Conservation (phyloP, 805 yeast genomes). For the Zygotorulaspora danielsina region DNA sequence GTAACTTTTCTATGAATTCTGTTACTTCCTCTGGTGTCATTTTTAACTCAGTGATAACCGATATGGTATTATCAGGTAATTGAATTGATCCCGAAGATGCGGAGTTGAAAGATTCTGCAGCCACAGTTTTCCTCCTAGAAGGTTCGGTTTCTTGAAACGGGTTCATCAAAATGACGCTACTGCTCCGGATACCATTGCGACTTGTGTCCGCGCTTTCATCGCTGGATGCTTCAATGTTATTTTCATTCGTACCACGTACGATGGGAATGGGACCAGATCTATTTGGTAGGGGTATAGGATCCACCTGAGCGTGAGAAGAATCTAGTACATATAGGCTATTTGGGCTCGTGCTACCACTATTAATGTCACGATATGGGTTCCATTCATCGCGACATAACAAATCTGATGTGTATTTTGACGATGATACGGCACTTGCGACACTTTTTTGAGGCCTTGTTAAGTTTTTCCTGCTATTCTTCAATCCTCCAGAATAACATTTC, state of each 20-base stretch:
- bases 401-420: slow-evolving; percentile 2
- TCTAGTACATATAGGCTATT: slow-evolving; percentile 25
- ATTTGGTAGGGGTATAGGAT: slow-evolving; percentile 38
- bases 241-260: neutral
- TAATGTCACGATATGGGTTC: slow-evolving; percentile 7
- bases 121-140: slow-evolving; percentile 12
- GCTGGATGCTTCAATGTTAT: neutral
- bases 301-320: slow-evolving; percentile 35
- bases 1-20: slow-evolving; percentile 38
- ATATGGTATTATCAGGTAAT: slow-evolving; percentile 15
- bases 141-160: slow-evolving; percentile 5
- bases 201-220: neutral
- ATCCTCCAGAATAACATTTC: neutral
- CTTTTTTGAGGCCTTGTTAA: neutral
- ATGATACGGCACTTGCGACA: slow-evolving; percentile 4
- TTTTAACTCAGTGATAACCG: slow-evolving; percentile 16
- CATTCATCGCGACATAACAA: slow-evolving; percentile 14
- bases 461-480: neutral
- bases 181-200: slow-evolving; percentile 1
- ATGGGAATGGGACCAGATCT: slow-evolving; percentile 8
- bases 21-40: slow-evolving; percentile 31
- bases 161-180: neutral
- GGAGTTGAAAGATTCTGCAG: slow-evolving; percentile 17
- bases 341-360: slow-evolving; percentile 10
- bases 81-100: slow-evolving; percentile 19